phyloP scores from a whole-genome alignment of 139 green algal genomes.

The Chlamydomonas applanata region DNA sequence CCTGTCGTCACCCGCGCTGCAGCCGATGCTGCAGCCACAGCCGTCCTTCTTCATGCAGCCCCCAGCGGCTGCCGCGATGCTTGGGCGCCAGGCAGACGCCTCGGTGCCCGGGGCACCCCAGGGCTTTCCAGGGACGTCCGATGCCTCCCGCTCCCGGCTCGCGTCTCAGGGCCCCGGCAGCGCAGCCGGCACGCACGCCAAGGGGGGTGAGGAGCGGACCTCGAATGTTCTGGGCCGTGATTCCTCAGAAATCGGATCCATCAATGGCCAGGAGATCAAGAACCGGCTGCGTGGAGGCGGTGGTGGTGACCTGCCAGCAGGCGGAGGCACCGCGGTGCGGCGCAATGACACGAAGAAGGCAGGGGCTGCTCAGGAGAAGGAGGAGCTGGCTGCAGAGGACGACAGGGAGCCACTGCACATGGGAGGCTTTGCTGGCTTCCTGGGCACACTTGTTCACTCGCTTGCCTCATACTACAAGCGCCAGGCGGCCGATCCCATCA shows the following conservation, averaged over 20 bases:
- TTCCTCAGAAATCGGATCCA: no score
- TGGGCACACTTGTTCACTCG: slow-evolving; percentile 21
- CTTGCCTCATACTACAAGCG: slow-evolving; percentile 28
- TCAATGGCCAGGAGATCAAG: slow-evolving; percentile 20
- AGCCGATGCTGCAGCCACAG: background rate
- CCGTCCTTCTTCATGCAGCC: slow-evolving; percentile 2
- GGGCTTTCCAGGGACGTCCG: no score
- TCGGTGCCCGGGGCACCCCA: background rate
- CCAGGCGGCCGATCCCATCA: slow-evolving; percentile 49
- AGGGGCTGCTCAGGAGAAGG: background rate
- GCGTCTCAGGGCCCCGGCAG: no score
- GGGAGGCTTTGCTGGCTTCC: background rate
- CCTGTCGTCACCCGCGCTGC: background rate
- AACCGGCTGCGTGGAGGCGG: slow-evolving; percentile 41
- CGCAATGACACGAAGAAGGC: background rate
- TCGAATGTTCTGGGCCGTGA: no score
- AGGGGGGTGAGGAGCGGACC: no score
- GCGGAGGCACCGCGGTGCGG: background rate
- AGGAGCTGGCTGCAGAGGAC: slow-evolving; percentile 11
- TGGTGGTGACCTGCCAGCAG: slow-evolving; percentile 21
- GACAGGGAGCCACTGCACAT: slow-evolving; percentile 19
- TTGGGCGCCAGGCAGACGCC: background rate
- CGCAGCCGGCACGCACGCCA: no score
- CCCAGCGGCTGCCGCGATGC: background rate
- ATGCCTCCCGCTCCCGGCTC: no score